Base-by-base conservation (phyloP, 805 yeast species). In the Ogataea henricii region DNA sequence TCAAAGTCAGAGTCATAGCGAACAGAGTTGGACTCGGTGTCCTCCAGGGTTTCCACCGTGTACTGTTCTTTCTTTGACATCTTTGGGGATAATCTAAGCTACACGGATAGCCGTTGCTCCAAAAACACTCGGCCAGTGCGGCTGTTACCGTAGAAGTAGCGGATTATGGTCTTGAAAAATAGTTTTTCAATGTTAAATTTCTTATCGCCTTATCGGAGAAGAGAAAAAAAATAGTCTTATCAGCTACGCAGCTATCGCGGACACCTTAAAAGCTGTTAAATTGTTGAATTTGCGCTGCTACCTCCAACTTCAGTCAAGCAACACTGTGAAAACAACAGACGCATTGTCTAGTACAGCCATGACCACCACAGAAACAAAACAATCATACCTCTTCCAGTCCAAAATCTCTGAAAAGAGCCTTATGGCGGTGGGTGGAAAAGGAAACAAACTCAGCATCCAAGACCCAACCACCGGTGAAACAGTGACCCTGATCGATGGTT, bases 401-500 rank as follows among this genome's bases (percentile, higher is more conserved):
- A 60, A 65, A 43, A 63, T 76, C 34, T 58, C 63, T 47, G 59
- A 68, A 46, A 60, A 59, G 34, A 62, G 66, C 34, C 69, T 72
- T 14, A 47, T 47, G 46, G 72, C 69, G 34, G 65, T 70, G 34
- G 63, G 58, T 18, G 80, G 79, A 34, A 58, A 68, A 22, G 80
- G 79, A 18, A 52, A 59, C 27, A 59, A 55, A 46, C 61, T 76
- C 52, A 64, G 65, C 17, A 60, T 73, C 30, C 71, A 68, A 50
- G 77, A 74, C 47, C 73, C 74, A 23, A 59, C 65, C 29, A 73
- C 76, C 17, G 72, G 70, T 39, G 65, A 66, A 35, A 56, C 60
- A 38, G 57, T 49, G 12, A 58, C 59, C n/a, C 51, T 72, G 14
- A 54, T 73, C 40, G 80, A 76, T 59, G 79, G 70, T 21, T 62